Base-by-base conservation (phyloP, 495 filamentous ascomycete species). In the Trichoderma orchidacearum region DNA sequence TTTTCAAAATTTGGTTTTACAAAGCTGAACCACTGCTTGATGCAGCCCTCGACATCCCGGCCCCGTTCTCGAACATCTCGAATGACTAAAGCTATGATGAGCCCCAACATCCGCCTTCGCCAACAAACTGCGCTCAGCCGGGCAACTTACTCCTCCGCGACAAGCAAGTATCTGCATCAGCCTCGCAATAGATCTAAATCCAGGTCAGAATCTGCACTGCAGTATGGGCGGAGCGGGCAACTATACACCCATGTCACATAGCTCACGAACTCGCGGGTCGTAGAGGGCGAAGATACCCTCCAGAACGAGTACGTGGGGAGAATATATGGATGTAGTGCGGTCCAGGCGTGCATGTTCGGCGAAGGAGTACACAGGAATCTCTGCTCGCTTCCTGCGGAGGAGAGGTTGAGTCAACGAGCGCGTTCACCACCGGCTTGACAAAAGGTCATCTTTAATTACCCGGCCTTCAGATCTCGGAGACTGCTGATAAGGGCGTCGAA, bases 281-380 rank as follows among this genome's bases (percentile, higher is more conserved):
- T 96, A 89, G 11, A 98, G 74, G 1, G 93, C 93, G 70, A 96
- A 86, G 32, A 98, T 98, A 6, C 93, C 93, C 73, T 98, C 93
- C 29, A 98, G 72, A 50, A 98, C 91, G 23, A 98, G 71, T 32
- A 98, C 93, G 71, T 94, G 93, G 12, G 92, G 92, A 30, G 94
- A 97, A 62, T 98, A 98, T 51, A 98, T 87, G 5, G 84, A 82
- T 2, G 84, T 92, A 0, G 92, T 95, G 56, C 85, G 76, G 31
- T 82, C 71, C 54, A 88, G 70, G 35, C 93, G 82, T 48, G 87
- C 85, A 73, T 98, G 93, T 59, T 94, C 84, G 62, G 87, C 84
- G 71, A 98, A 98, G 0, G 93, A 98, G 66, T 98, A 98, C 2
- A 95, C 73, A 3, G 93, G 93, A 59, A 98, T 87, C 61, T 98